These are phyloP conservation scores for Aspergillus aculeatinus DNA, from an alignment of 2,329 filamentous ascomycete species.

Conservation along the genomic window DNA sequence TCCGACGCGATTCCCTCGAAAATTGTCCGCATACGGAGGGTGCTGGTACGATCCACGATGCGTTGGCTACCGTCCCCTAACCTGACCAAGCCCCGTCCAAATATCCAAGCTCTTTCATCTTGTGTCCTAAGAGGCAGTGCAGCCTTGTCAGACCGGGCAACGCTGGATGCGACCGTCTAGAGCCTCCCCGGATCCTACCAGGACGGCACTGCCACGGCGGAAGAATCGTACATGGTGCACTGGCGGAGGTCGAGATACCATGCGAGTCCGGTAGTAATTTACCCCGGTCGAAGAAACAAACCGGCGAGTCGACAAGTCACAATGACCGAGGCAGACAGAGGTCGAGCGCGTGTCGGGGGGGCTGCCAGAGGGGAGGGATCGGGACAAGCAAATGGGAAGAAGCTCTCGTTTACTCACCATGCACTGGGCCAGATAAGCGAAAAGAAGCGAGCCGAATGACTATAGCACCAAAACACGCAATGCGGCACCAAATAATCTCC, in stretches of 20 bases:
- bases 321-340: neutral
- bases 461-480: constrained; percentile 27
- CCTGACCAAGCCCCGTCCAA: neutral
- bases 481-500: constrained; percentile 20
- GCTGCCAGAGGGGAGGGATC: constrained; percentile 7
- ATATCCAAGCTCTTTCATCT: neutral
- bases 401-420: constrained; percentile 25
- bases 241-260: constrained; percentile 4
- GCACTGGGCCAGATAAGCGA: constrained; percentile 25
- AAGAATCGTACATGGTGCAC: constrained; percentile 1
- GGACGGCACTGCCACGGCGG: constrained; percentile 12
- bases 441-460: constrained; percentile 27
- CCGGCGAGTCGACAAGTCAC: neutral
- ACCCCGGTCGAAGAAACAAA: neutral
- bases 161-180: constrained; percentile 18
- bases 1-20: neutral
- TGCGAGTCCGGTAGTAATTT: neutral
- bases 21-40: neutral
- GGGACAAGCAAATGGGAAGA: constrained; percentile 20
- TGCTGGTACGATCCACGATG: neutral
- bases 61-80: neutral
- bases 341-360: constrained; percentile 10
- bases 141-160: neutral
- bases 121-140: neutral
- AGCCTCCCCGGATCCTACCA: constrained; percentile 6